Conservation (phyloP, 768 basidiomycete genomes). For the Suillus cothurnatus region DNA sequence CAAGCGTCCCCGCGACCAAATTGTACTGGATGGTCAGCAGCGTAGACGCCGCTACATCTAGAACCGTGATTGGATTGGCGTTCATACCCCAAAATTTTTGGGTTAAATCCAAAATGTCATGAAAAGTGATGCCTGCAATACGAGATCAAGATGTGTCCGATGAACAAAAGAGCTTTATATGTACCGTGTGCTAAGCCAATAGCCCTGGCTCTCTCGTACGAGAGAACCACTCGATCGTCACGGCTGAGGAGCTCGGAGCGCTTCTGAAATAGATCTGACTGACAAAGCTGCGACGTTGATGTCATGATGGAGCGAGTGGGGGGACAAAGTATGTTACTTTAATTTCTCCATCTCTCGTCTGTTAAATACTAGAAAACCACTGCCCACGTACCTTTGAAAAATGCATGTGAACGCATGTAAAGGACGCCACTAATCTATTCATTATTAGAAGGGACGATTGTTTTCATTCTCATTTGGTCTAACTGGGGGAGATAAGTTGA, state of each 20-base stretch:
- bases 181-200: not conserved
- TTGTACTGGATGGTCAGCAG: slow-evolving; percentile 43
- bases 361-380: not conserved
- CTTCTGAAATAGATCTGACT: not conserved
- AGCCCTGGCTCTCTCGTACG: slow-evolving; percentile 1
- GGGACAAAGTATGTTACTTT: not conserved
- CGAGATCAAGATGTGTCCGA: not conserved
- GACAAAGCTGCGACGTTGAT: not conserved
- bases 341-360: too few relatives aligned
- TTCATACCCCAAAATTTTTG: slow-evolving; percentile 42
- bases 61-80: slow-evolving; percentile 30
- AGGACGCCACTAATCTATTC: not conserved
- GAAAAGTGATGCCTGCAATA: slow-evolving; percentile 28
- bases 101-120: slow-evolving; percentile 36
- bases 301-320: not conserved
- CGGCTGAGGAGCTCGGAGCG: not conserved
- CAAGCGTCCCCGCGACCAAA: slow-evolving; percentile 39
- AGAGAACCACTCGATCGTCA: not conserved
- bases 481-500: too few relatives aligned
- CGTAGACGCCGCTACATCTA: slow-evolving; percentile 36
- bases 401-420: too few relatives aligned
- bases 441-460: too few relatives aligned
- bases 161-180: too few relatives aligned
- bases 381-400: not conserved
- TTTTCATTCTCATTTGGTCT: too few relatives aligned